Evolutionary conservation across 805 yeast species (phyloP), one percentile per base, ranked within the genome.

Genomic region (Trichomonascus vanleenenianus): DNA sequence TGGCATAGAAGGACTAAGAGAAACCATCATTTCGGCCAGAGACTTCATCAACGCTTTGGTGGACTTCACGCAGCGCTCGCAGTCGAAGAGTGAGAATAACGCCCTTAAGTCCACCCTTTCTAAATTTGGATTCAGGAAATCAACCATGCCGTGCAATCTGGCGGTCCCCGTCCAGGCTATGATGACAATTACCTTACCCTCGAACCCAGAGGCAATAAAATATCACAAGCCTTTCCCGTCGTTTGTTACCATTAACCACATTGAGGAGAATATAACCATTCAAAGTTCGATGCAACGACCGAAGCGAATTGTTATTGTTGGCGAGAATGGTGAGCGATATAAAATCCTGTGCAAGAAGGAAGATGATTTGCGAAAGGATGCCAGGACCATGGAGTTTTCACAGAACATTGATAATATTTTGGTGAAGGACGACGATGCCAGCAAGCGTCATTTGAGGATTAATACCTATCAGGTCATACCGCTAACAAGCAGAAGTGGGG

Each of bases 361-460:
- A 50, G 99, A 93, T 63, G 98, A 93, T 66, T 81, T 94, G 15
- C 69, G 97, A 52, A 94, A 94, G 58, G 99, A 94, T 68, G 93
- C 96, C 3, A 84, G 95, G 55, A 77, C 91, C 43, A 84, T 88
- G 84, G 93, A 94, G 55, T 83, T 93, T 55, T 86, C 97, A 0
- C 78, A 86, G 1, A 83, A 88, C 63, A 79, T 93, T 62, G 89
- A 89, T 59, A 76, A 85, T 53, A 60, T 93, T 27, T 67, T 93
- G 46, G 64, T 69, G 16, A 72, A 74, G 15, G 84, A 83, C 56
- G 72, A 74, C 11, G 95, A 83, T 40, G 81, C 97, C 0, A 75
- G 82, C 41, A 79, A 80, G 50, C 68, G 97, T 49, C 75, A 75
- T 36, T 69, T 93, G 20, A 71, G 75, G 1, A 85, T 93, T 44